Percentiles rank a stretch among this genome's conserved stretches.
These are phyloP conservation scores for Apiospora rasikravindrae DNA, from an alignment of 2,329 filamentous ascomycete genomes.

Conservation along the genomic window DNA sequence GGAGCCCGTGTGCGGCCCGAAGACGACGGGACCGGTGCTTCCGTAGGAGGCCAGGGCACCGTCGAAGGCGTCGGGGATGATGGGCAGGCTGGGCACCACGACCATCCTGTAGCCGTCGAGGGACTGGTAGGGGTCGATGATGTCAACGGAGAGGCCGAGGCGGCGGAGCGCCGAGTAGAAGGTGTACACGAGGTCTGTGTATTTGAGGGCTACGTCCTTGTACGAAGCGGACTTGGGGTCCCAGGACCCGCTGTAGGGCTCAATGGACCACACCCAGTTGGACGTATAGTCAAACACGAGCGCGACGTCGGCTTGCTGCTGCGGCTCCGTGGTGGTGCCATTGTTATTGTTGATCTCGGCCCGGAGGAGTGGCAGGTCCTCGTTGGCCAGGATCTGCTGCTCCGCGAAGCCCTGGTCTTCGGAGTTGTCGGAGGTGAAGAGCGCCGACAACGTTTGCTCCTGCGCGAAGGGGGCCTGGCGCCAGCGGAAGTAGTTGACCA, in stretches of 20 bases:
- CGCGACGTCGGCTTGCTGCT: conserved; percentile 26
- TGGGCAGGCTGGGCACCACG: conserved; percentile 31
- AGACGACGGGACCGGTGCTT: conserved; percentile 25
- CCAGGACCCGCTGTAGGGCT: conserved; percentile 33
- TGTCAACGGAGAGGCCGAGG: conserved; percentile 31
- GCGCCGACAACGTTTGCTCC: conserved; percentile 31
- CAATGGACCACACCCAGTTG: conserved; percentile 30
- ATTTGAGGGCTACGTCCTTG: conserved; percentile 24
- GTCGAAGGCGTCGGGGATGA: conserved; percentile 27
- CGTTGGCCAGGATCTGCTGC: conserved; percentile 25
- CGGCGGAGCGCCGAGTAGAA: conserved; percentile 32
- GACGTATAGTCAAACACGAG: conserved; percentile 31
- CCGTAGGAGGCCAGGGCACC: conserved; percentile 23
- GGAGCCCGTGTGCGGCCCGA: conserved; percentile 31
- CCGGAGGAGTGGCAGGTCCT: conserved; percentile 27
- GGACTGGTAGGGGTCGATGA: conserved; percentile 28
- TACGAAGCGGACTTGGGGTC: conserved; percentile 27
- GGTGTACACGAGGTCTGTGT: conserved; percentile 28
- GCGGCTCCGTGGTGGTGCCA: conserved; percentile 22
- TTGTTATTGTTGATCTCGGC: conserved; percentile 2
- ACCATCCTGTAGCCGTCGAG: conserved; percentile 31
- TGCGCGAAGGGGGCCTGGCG: conserved; percentile 32
- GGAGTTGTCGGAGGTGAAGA: conserved; percentile 29
- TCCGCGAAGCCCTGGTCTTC: conserved; percentile 29
- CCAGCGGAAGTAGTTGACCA: conserved; percentile 33